A percentile compares a stretch with the other conserved stretches of the same genome.
Evolutionary conservation across 805 yeast genomes (phyloP).

Genomic region (Candida wancherniae): DNA sequence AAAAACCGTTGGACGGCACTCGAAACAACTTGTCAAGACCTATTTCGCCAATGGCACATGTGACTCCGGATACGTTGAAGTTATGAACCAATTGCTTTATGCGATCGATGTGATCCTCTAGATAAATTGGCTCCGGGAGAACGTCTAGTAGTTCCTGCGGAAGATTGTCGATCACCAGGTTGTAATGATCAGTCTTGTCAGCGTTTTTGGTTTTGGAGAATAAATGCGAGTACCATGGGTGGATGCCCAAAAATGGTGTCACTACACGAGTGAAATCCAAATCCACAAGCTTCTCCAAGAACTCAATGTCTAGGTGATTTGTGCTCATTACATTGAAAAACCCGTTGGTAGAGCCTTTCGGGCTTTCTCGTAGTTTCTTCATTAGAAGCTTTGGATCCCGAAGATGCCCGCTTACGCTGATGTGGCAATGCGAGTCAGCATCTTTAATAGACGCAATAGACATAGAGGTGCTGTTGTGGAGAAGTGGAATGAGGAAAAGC

Average conservation of each 20-base stretch:
- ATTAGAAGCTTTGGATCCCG: conserved; percentile 6
- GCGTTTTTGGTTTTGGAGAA: conserved; percentile 32
- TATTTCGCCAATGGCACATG: conserved; percentile 87
- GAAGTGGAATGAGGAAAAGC: too few species aligned
- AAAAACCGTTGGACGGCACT: conserved; percentile 57
- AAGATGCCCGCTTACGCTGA: conserved; percentile 15
- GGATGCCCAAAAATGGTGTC: conserved; percentile 64
- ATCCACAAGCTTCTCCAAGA: conserved; percentile 19
- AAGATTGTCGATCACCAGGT: conserved; percentile 40
- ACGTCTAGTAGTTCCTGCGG: conserved; percentile 37
- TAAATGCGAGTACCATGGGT: conserved; percentile 87
- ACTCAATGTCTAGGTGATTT: conserved; percentile 28
- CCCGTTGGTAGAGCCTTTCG: conserved; percentile 3
- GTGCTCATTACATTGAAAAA: conserved; percentile 37
- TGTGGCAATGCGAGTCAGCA: conserved; percentile 36
- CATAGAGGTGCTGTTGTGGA: too few species aligned
- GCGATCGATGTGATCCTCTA: conserved; percentile 30
- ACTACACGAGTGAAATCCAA: conserved; percentile 16
- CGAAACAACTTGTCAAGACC: conserved; percentile 80
- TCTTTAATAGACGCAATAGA: too few species aligned
- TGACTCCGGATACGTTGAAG: too few species aligned
- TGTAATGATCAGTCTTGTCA: conserved; percentile 53
- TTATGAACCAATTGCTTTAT: conserved; percentile 23
- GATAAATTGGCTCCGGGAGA: conserved; percentile 59
- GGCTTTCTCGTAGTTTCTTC: conserved; percentile 4